Evolutionary conservation across 2,329 filamentous ascomycete species (phyloP).

Genomic region (Monascus ruber): DNA sequence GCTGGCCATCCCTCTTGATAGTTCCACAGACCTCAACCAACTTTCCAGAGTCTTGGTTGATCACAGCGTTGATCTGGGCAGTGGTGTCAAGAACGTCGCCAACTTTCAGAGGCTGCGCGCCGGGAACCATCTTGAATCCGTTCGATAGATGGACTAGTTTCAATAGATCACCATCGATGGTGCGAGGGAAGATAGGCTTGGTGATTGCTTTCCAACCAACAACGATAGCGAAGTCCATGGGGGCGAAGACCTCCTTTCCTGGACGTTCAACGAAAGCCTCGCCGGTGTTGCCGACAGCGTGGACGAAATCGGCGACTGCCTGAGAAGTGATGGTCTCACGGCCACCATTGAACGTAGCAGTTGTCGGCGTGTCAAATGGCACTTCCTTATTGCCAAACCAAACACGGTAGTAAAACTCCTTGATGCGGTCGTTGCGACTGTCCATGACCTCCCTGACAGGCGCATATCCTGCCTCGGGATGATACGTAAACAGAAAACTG

Average conservation of each 20-base stretch:
- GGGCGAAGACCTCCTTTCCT: constrained; percentile 85
- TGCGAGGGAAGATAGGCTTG: constrained; percentile 95
- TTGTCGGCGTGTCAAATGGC: constrained; percentile 74
- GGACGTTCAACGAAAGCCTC: constrained; percentile 95
- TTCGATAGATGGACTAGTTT: constrained; percentile 97
- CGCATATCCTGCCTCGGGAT: constrained; percentile 92
- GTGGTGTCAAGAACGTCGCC: constrained; percentile 86
- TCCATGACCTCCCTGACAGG: constrained; percentile 96
- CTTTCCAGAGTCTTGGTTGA: constrained; percentile 97
- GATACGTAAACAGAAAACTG: constrained; percentile 81
- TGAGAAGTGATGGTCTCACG: constrained; percentile 76
- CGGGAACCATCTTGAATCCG: constrained; percentile 94
- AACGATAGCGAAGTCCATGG: constrained; percentile 99
- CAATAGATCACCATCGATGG: constrained; percentile 88
- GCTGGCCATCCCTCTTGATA: constrained; percentile 67
- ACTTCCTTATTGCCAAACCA: constrained; percentile 88
- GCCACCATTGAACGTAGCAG: constrained; percentile 82
- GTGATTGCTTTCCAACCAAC: constrained; percentile 98
- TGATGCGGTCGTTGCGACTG: constrained; percentile 91
- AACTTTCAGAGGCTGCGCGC: constrained; percentile 88
- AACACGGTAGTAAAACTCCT: constrained; percentile 96
- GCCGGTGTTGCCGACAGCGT: constrained; percentile 93
- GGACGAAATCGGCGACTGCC: constrained; percentile 97
- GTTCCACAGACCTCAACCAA: constrained; percentile 99
- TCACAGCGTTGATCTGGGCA: constrained; percentile 90